These are phyloP conservation scores for Penicillium capsulatum DNA, from an alignment of 2,329 filamentous ascomycete genomes.

Conservation along the genomic window DNA sequence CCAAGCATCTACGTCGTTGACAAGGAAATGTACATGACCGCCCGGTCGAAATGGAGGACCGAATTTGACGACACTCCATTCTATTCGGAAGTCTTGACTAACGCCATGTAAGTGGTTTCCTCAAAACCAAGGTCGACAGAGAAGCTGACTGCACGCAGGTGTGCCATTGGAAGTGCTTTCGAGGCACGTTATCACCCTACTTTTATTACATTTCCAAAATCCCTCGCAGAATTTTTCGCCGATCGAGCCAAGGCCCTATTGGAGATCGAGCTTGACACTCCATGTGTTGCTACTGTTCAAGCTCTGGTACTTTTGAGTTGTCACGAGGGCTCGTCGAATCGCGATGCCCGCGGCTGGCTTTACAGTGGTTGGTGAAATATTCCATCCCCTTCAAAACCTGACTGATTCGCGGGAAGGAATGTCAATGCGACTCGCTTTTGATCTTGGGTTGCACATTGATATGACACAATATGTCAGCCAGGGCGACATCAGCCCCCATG, in stretches of 20 bases:
- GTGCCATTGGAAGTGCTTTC: slow-evolving; percentile 43
- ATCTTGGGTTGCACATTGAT: slow-evolving; percentile 44
- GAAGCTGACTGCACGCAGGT: slow-evolving; percentile 26
- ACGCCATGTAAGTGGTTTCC: slow-evolving; percentile 32
- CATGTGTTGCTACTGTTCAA: slow-evolving; percentile 48
- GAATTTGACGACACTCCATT: slow-evolving; percentile 39
- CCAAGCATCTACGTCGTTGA: slow-evolving; percentile 46
- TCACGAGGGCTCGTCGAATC: slow-evolving; percentile 43
- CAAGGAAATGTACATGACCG: slow-evolving; percentile 39
- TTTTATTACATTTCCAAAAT: slow-evolving; percentile 40
- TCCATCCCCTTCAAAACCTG: no score
- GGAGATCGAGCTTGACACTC: slow-evolving; percentile 47
- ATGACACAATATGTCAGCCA: slow-evolving; percentile 39
- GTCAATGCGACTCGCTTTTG: slow-evolving; percentile 46
- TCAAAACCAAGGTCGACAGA: not conserved
- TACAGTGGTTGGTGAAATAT: slow-evolving; percentile 43
- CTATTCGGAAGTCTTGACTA: slow-evolving; percentile 41
- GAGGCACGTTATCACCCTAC: slow-evolving; percentile 43
- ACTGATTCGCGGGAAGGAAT: no score
- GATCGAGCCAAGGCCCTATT: slow-evolving; percentile 45
- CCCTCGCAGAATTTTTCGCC: slow-evolving; percentile 36
- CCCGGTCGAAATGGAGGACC: slow-evolving; percentile 34
- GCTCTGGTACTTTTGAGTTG: slow-evolving; percentile 45
- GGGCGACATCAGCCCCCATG: slow-evolving; percentile 37
- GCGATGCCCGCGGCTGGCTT: slow-evolving; percentile 47